Evolutionary conservation across 192 early-diverging fungal genomes (phyloP), one percentile per base, ranked within the genome.

Genomic region (Gonapodya prolifera): DNA sequence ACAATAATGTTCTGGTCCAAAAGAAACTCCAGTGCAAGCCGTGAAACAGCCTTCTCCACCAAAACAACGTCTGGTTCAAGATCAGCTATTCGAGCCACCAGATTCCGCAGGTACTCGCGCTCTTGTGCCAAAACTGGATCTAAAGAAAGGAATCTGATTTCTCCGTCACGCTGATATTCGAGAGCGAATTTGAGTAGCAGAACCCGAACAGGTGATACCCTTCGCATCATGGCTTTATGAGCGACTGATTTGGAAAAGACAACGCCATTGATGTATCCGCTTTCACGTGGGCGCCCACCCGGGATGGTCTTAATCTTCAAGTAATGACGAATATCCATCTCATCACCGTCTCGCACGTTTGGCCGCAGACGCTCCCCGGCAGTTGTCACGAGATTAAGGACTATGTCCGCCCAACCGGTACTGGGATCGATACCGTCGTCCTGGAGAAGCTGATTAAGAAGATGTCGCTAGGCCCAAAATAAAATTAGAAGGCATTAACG

Each of bases 221-320:
- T 82, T 2, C 86, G 84, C 0, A 91, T 84, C 96, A 99, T 98
- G 77, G 87, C 85, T 77, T 96, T 94, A 83, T 99, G 96, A 0
- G 93, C 92, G 30, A 96, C 85, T 78, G 92, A 92, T 80, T 96
- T 98, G n/a, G 93, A 89, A 75, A 92, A 96, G n/a, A 97, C 96
- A 23, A 96, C 88, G 16, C 96, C 97, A 32, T 89, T 85, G 35
- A 99, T 88, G 82, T 93, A 98, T 69, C 92, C 86, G 61, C 91
- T 92, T 80, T 96, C 94, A 31, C 78, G 69, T 0, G 94, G 92
- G 31, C 79, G 31, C 2, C 94, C 95, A 2, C 96, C 97, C 0
- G 97, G 92, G 29, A 99, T 93, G 78, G 93, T 93, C 81, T 99
- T 99, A 80, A 98, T 93, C 77, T 96, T 97, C 69, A 99, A 92